These are phyloP conservation scores for Gynandropsis gynandra DNA, from an alignment of 345 rosid genomes.

Conservation along the genomic window DNA sequence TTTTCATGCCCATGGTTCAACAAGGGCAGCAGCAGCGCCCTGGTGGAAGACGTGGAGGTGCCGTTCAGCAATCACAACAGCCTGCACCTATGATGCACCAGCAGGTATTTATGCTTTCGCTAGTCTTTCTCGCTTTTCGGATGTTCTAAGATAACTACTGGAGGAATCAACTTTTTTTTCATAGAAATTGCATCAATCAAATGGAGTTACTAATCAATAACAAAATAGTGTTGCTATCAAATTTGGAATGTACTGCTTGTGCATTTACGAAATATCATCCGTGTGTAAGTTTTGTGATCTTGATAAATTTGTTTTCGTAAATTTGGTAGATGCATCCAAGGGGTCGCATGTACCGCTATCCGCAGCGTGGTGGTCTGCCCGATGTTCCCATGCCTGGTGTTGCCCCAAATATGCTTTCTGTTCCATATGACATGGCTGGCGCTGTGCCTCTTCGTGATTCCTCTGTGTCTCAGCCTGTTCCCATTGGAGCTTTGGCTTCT, in stretches of 20 bases:
- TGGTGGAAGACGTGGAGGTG: constrained; percentile 31
- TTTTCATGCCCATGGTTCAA: constrained; percentile 89
- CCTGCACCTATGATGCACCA: constrained; percentile 57
- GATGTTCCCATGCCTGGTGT: constrained; percentile 71
- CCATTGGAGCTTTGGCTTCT: constrained; percentile 70
- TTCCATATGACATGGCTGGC: constrained; percentile 62
- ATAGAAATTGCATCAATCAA: too few species aligned
- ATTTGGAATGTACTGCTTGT: too few species aligned
- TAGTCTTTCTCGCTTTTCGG: constrained; percentile 5
- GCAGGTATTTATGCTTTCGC: constrained; percentile 41
- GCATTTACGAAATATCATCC: background rate
- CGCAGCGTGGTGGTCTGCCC: constrained; percentile 48
- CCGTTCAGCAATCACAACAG: constrained; percentile 44
- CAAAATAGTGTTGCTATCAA: too few species aligned
- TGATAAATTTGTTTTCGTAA: background rate
- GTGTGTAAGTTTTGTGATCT: background rate
- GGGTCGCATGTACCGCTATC: constrained; percentile 71
- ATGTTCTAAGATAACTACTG: background rate
- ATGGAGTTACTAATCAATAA: too few species aligned
- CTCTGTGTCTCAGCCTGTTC: constrained; percentile 53
- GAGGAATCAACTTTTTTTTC: too few species aligned
- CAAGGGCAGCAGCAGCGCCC: constrained; percentile 65
- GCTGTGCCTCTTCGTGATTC: constrained; percentile 49
- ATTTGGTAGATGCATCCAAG: constrained; percentile 58
- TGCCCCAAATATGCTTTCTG: constrained; percentile 58